Base-by-base conservation (phyloP, 768 basidiomycete genomes). In the Suillus sp. region DNA sequence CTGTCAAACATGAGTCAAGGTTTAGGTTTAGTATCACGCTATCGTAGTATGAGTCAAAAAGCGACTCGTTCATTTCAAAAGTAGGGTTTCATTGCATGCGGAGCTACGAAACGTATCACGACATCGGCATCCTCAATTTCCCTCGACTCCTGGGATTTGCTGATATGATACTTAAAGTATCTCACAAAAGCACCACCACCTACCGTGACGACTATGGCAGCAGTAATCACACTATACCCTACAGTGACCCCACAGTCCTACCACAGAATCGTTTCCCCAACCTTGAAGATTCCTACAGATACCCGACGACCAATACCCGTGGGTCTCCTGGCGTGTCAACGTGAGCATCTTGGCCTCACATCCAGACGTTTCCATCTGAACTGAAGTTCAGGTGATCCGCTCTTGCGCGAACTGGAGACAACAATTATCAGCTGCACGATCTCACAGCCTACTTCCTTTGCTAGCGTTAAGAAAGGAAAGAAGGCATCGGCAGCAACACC, bases 251-350 rank as follows among this genome's bases (percentile, higher is more conserved):
- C 86, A 11, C 65, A 79, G 6, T 81, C 86, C 55, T 92, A 92
- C 72, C 88, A 89, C 70, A 83, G 84, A 60, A 83, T 91, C 32
- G 69, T 88, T 62, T 89, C 88, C 4, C 78, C 83, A 6, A 83
- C 84, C 18, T 77, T 92, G 14, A 73, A 62, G 37, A 72, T 91
- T 57, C 83, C 88, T n/a, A 74, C 80, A 22, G 81, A 86, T 61
- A 76, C 80, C 27, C 74, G 74, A 37, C 64, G 77, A 7, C 73
- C 88, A 20, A 81, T 90, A 43, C 90, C 90, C 42, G 91, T 93
- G 43, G 92, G 92, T 51, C 79, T 93, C 18, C 78, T 94, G 34
- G 86, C 90, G 20, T 93, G 92, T 72, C 91, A 92, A 81, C 87
- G 90, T 90, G 77, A 68, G 77, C 63, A 42, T 64, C 58, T 47